Conservation (phyloP, 140 eudicot species). For the Erigeron philadelphicus region DNA sequence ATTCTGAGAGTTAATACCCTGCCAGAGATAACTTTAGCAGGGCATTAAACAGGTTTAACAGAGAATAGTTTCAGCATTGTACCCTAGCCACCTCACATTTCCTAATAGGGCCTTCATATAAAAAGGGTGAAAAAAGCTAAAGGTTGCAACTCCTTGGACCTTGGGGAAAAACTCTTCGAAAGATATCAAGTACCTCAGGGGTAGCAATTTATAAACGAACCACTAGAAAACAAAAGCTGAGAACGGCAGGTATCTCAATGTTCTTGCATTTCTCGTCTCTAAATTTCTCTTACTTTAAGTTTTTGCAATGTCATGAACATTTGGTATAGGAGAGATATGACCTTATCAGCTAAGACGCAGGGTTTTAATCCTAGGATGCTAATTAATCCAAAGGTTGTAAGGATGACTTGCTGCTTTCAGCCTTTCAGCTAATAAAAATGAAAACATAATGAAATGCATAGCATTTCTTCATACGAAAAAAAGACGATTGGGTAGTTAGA, state of each 20-base stretch:
- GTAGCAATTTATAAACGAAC: background rate
- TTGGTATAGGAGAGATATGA: background rate
- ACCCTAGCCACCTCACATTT: no score
- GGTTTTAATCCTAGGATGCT: background rate
- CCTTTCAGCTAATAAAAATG: slow-evolving; percentile 19
- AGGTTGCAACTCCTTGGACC: background rate
- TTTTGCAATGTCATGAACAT: background rate
- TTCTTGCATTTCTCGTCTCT: background rate
- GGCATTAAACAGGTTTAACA: no score
- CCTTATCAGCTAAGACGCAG: background rate
- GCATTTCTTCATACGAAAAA: slow-evolving; percentile 21
- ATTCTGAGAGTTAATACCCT: no score
- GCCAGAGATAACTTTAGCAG: no score
- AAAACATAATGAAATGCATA: slow-evolving; percentile 13
- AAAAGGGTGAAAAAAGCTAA: background rate
- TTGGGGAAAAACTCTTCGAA: background rate
- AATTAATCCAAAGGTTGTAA: background rate
- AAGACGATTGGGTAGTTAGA: slow-evolving; percentile 1
- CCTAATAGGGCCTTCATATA: background rate
- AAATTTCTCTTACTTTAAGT: background rate
- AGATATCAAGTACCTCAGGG: background rate
- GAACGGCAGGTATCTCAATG: background rate
- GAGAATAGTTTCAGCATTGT: no score
- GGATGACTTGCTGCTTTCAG: slow-evolving; percentile 12
- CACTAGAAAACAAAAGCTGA: background rate